Evolutionary conservation across 768 basidiomycete species (phyloP).

Genomic region (Tubosaeta sp.): DNA sequence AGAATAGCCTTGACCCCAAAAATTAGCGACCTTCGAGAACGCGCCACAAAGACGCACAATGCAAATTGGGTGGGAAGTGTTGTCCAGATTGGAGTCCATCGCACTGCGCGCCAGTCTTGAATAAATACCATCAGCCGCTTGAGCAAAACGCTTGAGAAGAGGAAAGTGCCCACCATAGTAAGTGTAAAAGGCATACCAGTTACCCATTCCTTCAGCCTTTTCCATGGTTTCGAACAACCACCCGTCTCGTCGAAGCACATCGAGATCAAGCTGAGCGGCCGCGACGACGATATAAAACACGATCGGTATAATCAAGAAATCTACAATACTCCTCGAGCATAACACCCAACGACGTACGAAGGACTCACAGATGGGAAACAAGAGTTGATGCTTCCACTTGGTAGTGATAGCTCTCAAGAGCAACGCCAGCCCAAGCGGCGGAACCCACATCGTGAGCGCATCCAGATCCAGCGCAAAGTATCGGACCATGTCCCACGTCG

Average conservation of each 20-base stretch:
- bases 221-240: slow-evolving; percentile 78
- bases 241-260: slow-evolving; percentile 54
- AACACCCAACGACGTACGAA: neutral
- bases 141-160: neutral
- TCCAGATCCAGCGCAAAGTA: slow-evolving; percentile 62
- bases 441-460: slow-evolving; percentile 71
- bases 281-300: slow-evolving; percentile 81
- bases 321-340: slow-evolving; percentile 31
- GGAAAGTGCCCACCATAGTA: slow-evolving; percentile 57
- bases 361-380: slow-evolving; percentile 81
- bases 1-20: slow-evolving; percentile 57
- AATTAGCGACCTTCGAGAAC: slow-evolving; percentile 12
- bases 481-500: slow-evolving; percentile 60
- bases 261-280: slow-evolving; percentile 57
- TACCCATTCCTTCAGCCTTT: slow-evolving; percentile 28
- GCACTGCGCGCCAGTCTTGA: slow-evolving; percentile 57
- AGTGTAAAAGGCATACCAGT: slow-evolving; percentile 85
- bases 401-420: slow-evolving; percentile 77
- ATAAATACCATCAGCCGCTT: neutral
- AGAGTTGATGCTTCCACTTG: slow-evolving; percentile 77
- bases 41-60: slow-evolving; percentile 46
- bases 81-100: slow-evolving; percentile 64
- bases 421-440: slow-evolving; percentile 74
- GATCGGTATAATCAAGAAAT: slow-evolving; percentile 75
- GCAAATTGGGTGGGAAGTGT: slow-evolving; percentile 95